Evolutionary conservation across 805 yeast species (phyloP), one percentile per base, ranked within the genome.

Genomic region (Hanseniaspora meyeri): DNA sequence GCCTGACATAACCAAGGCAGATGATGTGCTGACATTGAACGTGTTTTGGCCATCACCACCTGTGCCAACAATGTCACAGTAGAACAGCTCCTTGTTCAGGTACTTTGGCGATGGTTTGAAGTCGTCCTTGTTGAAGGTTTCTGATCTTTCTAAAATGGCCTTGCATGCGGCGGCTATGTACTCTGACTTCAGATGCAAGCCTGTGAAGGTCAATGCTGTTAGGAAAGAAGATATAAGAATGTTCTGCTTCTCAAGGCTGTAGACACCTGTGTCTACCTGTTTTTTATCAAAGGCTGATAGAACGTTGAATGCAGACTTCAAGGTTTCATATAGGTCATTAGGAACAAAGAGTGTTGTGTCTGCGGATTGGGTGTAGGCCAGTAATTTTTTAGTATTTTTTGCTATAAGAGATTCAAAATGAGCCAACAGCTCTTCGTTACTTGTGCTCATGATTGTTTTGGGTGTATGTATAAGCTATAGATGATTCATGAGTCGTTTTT

Each of bases 31-130:
- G 2, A 93, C 98, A 63, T 93, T 93, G 72, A 93, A 93, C 0
- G 99, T 93, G 66, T 93, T 85, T 66, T 93, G 96, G 1, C 96
- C 96, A 66, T 93, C 99, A 16, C 99, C 99, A 31, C 99, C 99
- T 0, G 99, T 93, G 1, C 99, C 99, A 6, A 93, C 99, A 34
- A 93, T 87, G 68, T 93, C 99, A 29, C 66, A 58, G 17, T 59
- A 51, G 32, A 20, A 53, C n/a, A 17, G 34, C 12, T 43, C 40
- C 29, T 49, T 51, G 9, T 36, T 50, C 14, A 14, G 2, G 19
- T 54, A 40, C 5, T 20, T 7, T 16, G 27, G 6, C 9, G 50
- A 38, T 11, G 27, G 32, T 42, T 77, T 78, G 14, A 78, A 77
- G 1, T 64, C 62, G 8, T 69, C 63, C 2, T 74, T 66, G 10